Evolutionary conservation across 352 stramenopile species (phyloP).

Genomic region (Pythium periplocum): DNA sequence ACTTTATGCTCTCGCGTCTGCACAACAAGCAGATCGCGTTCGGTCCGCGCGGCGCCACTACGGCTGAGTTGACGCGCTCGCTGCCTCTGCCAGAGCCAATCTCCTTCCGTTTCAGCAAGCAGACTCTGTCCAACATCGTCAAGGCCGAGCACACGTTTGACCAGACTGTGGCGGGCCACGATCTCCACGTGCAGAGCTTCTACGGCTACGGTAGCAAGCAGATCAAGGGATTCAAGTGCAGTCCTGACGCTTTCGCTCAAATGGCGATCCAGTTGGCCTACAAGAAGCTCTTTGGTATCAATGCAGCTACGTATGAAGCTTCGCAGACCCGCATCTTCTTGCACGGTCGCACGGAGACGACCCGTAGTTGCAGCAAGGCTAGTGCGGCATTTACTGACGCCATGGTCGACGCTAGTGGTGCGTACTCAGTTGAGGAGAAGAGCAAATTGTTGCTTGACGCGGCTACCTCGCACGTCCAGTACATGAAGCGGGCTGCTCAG

Average conservation of each 20-base stretch:
- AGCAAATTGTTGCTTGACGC: conserved; percentile 36
- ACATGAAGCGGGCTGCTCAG: conserved; percentile 65
- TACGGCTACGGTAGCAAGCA: conserved; percentile 82
- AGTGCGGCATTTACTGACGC: conserved; percentile 84
- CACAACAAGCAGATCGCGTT: conserved; percentile 45
- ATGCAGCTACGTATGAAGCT: conserved; percentile 91
- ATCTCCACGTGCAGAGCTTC: conserved; percentile 85
- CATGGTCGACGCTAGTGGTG: conserved; percentile 53
- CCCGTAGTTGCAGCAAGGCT: conserved; percentile 71
- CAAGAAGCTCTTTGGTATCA: conserved; percentile 61
- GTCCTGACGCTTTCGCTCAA: conserved; percentile 95
- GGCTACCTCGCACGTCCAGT: conserved; percentile 44
- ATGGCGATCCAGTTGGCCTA: conserved; percentile 93
- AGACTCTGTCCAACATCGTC: conserved; percentile 43
- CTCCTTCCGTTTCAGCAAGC: conserved; percentile 43
- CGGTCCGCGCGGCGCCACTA: conserved; percentile 33
- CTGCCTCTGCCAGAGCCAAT: conserved; percentile 32
- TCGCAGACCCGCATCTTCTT: conserved; percentile 92
- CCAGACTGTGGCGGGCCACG: conserved; percentile 76
- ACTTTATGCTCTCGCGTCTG: conserved; percentile 57
- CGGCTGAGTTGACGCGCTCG: conserved; percentile 22
- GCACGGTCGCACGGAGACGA: conserved; percentile 93
- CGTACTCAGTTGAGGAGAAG: conserved; percentile 30
- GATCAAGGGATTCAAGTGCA: conserved; percentile 90
- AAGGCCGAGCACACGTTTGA: conserved; percentile 57